Percentiles rank a stretch among this genome's conserved stretches.
Conservation (phyloP, 208 protist species). For the Acanthamoeba sp. region DNA sequence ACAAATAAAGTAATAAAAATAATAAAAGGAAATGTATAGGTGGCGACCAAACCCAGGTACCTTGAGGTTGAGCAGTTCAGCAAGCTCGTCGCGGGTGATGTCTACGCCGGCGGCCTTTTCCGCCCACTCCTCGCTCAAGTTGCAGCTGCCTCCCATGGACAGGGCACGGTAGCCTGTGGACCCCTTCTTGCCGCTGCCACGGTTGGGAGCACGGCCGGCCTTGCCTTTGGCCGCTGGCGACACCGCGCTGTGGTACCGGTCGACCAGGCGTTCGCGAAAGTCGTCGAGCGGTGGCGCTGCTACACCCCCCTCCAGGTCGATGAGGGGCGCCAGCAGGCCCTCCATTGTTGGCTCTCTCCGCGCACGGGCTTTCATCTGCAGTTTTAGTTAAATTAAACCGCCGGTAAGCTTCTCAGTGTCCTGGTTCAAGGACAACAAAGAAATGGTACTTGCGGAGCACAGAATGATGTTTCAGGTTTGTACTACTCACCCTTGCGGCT, state of each 20-base stretch:
- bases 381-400: no score
- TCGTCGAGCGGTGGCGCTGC: neutral
- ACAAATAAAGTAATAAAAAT: neutral
- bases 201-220: neutral
- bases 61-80: slow-evolving; percentile 1
- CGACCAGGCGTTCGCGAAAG: neutral
- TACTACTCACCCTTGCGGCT: no score
- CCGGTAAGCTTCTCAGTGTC: no score
- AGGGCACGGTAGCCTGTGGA: neutral
- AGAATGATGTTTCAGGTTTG: no score
- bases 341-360: no score
- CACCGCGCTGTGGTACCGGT: neutral
- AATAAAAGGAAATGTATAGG: neutral
- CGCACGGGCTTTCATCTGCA: no score
- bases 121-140: neutral
- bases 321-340: no score
- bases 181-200: neutral
- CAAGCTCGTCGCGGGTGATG: neutral
- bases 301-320: neutral
- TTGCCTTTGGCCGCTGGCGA: neutral
- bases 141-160: neutral
- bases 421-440: no score
- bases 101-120: neutral
- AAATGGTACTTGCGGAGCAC: no score
- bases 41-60: neutral